Conservation (phyloP, 352 stramenopile species). For the Albugo laibachii region DNA sequence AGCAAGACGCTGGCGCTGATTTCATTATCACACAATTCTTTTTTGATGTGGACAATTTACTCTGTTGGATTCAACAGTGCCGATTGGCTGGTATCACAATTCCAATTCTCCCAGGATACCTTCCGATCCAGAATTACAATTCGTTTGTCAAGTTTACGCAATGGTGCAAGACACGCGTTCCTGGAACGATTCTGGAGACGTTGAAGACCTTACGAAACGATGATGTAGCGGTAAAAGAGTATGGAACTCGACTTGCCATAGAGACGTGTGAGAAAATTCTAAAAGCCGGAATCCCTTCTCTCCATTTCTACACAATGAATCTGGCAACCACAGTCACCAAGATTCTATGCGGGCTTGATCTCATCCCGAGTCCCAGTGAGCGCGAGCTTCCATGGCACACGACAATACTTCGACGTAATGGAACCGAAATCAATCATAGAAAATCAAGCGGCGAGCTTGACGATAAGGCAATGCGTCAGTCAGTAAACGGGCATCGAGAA, state of each 20-base stretch:
- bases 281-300: constrained; percentile 38
- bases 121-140: constrained; percentile 83
- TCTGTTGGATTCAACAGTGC: constrained; percentile 90
- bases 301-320: constrained; percentile 95
- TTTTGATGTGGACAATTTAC: constrained; percentile 94
- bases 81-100: constrained; percentile 83
- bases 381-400: constrained; percentile 46
- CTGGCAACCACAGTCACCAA: constrained; percentile 71
- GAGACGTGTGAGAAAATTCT: constrained; percentile 85
- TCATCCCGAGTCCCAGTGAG: constrained; percentile 37
- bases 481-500: constrained; percentile 25
- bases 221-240: constrained; percentile 82
- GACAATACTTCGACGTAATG: constrained; percentile 23
- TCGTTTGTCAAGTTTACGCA: constrained; percentile 97
- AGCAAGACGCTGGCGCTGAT: constrained; percentile 91
- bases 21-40: constrained; percentile 99
- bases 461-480: background rate
- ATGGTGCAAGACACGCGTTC: constrained; percentile 94
- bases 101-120: constrained; percentile 89
- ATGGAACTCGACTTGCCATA: constrained; percentile 87
- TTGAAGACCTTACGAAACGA: constrained; percentile 87
- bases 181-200: constrained; percentile 50
- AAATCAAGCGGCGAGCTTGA: constrained; percentile 6
- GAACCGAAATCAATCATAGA: background rate
- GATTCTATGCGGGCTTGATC: constrained; percentile 57